Evolutionary conservation across 352 stramenopile genomes (phyloP).

Genomic region (Phytophthora aleatoria): DNA sequence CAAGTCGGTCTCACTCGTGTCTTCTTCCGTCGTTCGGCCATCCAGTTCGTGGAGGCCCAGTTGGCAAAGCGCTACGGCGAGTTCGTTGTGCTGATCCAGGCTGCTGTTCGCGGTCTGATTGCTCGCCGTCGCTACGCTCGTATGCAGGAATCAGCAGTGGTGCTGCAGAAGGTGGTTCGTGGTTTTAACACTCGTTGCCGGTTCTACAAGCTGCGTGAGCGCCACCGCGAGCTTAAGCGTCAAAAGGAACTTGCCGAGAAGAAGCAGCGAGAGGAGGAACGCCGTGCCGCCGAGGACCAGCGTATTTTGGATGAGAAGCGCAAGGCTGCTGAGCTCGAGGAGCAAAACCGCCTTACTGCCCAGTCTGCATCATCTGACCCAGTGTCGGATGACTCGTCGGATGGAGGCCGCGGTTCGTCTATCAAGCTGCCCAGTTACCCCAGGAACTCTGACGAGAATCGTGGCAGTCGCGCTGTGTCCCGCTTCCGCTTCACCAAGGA

Average conservation of each 20-base stretch:
- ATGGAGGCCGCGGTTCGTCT: constrained; percentile 52
- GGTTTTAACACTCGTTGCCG: constrained; percentile 64
- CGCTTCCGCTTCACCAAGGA: constrained; percentile 88
- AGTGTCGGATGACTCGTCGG: constrained; percentile 74
- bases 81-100: constrained; percentile 87
- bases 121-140: constrained; percentile 49
- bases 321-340: constrained; percentile 53
- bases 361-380: constrained; percentile 69
- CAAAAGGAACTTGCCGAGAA: constrained; percentile 50
- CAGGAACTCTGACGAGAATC: constrained; percentile 20
- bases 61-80: constrained; percentile 86
- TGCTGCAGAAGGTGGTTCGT: constrained; percentile 67
- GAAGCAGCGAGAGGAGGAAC: constrained; percentile 39
- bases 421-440: constrained; percentile 27
- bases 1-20: constrained; percentile 83
- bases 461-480: constrained; percentile 50
- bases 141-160: constrained; percentile 48
- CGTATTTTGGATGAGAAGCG: constrained; percentile 50
- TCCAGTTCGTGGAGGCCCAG: constrained; percentile 88
- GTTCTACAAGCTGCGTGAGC: constrained; percentile 59
- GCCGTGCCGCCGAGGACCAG: constrained; percentile 31
- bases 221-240: constrained; percentile 42
- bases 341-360: constrained; percentile 65
- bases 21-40: constrained; percentile 84
- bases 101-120: constrained; percentile 66